Evolutionary conservation across 2,329 filamentous ascomycete species (phyloP).

Genomic region (Rhynchosporium agropyri): DNA sequence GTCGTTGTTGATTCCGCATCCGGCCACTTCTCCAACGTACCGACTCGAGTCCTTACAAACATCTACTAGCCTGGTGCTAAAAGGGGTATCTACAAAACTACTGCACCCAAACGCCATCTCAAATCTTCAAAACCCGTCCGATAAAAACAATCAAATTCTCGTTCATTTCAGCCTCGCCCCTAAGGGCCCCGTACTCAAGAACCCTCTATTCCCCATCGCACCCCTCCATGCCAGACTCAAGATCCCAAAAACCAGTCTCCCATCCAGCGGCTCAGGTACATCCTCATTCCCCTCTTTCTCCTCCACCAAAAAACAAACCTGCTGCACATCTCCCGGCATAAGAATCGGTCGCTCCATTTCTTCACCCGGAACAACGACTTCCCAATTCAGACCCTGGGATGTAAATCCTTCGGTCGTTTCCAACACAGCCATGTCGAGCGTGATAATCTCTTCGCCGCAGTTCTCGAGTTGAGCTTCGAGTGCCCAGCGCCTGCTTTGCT

Average conservation of each 20-base stretch:
- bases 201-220: constrained; percentile 86
- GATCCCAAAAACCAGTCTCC: constrained; percentile 72
- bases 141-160: not conserved
- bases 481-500: constrained; percentile 58
- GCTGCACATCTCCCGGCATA: constrained; percentile 65
- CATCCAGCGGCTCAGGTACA: constrained; percentile 51
- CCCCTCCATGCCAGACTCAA: constrained; percentile 86
- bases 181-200: constrained; percentile 83
- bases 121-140: not conserved
- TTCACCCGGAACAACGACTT: constrained; percentile 37
- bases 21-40: no score
- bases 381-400: constrained; percentile 62
- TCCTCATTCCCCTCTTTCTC: constrained; percentile 41
- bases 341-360: constrained; percentile 60
- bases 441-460: constrained; percentile 79
- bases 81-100: not conserved
- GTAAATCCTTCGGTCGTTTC: constrained; percentile 55
- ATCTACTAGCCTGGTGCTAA: not conserved
- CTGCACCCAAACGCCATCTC: not conserved
- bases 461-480: constrained; percentile 97
- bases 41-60: not conserved
- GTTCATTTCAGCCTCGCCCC: constrained; percentile 49
- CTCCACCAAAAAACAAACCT: constrained; percentile 65
- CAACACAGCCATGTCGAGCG: constrained; percentile 68
- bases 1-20: no score